phyloP scores from a whole-genome alignment of 345 rosid species.

The Garcia nutans region DNA sequence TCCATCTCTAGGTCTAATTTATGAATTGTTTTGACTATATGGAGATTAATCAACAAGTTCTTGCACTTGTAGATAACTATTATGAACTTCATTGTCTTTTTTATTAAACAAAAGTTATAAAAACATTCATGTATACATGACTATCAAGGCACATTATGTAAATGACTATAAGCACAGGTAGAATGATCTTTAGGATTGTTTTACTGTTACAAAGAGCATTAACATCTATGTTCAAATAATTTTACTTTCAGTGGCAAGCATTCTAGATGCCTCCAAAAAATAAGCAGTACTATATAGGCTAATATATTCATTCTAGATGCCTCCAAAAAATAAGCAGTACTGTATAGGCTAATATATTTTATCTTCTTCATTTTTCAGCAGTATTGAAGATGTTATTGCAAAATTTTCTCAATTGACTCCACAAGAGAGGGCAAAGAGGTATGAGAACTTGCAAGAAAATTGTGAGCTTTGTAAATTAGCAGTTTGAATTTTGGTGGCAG shows the following conservation, averaged over 20 bases:
- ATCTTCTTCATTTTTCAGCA: constrained; percentile 41
- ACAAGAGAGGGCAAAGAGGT: constrained; percentile 92
- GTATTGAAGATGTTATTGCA: constrained; percentile 72
- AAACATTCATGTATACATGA: no score
- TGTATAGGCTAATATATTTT: constrained; percentile 1
- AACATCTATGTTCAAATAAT: background rate
- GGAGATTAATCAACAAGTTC: no score
- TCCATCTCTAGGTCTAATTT: no score
- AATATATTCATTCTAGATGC: no score
- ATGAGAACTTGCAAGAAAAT: background rate
- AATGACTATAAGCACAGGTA: background rate
- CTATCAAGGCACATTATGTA: background rate
- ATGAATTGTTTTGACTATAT: no score
- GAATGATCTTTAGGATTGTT: background rate
- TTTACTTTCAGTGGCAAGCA: no score
- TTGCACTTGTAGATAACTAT: background rate
- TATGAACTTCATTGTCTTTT: background rate
- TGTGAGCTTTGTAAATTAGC: background rate
- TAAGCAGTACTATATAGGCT: no score
- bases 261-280: no score
- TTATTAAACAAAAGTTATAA: no score
- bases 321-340: no score
- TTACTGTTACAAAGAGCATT: background rate
- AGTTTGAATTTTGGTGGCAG: constrained; percentile 10
- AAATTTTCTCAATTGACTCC: constrained; percentile 73